Conservation (phyloP, 2,329 filamentous ascomycete genomes). For the Colletotrichum sp. region DNA sequence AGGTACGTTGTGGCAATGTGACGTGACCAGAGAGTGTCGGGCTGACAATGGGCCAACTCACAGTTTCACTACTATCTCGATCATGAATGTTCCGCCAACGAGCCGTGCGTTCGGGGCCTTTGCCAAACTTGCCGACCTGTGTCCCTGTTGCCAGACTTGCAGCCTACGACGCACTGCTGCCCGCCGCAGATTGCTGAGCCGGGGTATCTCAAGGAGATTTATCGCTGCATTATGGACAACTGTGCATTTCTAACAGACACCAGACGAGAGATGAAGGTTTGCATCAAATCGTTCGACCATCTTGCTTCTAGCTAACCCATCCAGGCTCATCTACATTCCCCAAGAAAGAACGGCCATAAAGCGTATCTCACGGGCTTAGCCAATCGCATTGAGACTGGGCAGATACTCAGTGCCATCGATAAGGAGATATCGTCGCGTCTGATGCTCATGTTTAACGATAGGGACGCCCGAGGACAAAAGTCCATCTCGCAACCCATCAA, state of each 20-base stretch:
- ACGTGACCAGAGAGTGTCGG: background rate
- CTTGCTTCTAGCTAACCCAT: background rate
- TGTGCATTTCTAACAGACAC: conserved; percentile 16
- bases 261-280: conserved; percentile 18
- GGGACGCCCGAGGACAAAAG: conserved; percentile 15
- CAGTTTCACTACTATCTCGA: conserved; percentile 21
- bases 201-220: conserved; percentile 20
- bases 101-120: conserved; percentile 20
- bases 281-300: background rate
- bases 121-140: conserved; percentile 12
- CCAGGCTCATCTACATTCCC: conserved; percentile 15
- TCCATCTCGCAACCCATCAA: conserved; percentile 16
- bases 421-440: conserved; percentile 13
- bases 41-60: background rate
- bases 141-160: conserved; percentile 13
- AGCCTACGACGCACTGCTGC: conserved; percentile 17
- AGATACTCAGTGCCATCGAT: conserved; percentile 15
- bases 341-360: conserved; percentile 17
- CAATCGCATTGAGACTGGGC: conserved; percentile 3
- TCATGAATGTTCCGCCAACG: conserved; percentile 10
- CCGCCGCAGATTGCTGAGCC: conserved; percentile 9
- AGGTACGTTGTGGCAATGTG: background rate
- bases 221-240: conserved; percentile 20
- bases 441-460: conserved; percentile 22
- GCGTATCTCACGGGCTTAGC: conserved; percentile 8